Evolutionary conservation across 352 stramenopile species (phyloP).

Genomic region (Pythium inflatum): DNA sequence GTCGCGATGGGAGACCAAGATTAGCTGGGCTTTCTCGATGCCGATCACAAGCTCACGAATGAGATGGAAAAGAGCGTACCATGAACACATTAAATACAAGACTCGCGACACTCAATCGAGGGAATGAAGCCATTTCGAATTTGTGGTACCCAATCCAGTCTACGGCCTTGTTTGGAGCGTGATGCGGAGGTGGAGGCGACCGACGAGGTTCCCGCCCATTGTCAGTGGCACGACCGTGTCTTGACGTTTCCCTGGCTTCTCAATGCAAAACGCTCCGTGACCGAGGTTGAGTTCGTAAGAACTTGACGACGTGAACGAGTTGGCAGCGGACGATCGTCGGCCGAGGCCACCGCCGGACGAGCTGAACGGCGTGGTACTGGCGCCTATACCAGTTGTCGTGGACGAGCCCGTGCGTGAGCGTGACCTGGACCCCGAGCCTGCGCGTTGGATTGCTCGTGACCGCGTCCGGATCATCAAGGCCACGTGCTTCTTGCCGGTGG

Average conservation of each 20-base stretch:
- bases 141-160: too few relatives aligned
- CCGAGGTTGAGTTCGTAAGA: conserved; percentile 57
- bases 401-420: conserved; percentile 20
- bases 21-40: background rate
- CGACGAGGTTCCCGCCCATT: conserved; percentile 63
- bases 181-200: conserved; percentile 59
- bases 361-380: conserved; percentile 1
- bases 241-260: conserved; percentile 49
- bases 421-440: conserved; percentile 17
- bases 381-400: background rate
- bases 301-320: conserved; percentile 40
- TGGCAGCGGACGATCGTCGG: background rate
- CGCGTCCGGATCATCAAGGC: conserved; percentile 45
- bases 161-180: conserved; percentile 39
- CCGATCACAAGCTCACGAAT: too few relatives aligned
- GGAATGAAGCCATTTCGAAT: conserved; percentile 4
- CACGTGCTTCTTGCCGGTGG: conserved; percentile 65
- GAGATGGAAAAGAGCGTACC: background rate
- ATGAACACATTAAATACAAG: background rate
- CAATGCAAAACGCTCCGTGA: conserved; percentile 71
- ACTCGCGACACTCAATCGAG: background rate
- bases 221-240: conserved; percentile 66
- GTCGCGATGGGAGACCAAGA: background rate
- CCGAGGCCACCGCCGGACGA: background rate
- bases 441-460: conserved; percentile 34